Conservation (phyloP, 1,284 basidiomycete genomes). For the Irpex rosettiformis region DNA sequence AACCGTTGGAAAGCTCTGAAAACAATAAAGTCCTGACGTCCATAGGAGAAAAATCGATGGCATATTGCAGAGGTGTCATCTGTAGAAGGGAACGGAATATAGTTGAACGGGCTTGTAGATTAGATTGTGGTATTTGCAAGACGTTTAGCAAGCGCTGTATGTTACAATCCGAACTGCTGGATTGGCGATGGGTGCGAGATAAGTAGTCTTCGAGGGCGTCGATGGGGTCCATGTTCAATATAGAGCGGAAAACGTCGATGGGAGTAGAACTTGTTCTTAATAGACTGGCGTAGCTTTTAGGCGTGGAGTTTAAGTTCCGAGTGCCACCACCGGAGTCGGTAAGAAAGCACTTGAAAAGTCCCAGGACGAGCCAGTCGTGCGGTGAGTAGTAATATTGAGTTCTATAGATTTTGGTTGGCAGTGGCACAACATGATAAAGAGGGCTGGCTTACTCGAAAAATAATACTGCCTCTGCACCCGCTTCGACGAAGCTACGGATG, state of each 20-base stretch:
- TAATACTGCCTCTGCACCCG: background rate
- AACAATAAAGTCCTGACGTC: background rate
- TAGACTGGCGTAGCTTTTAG: background rate
- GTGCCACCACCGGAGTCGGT: background rate
- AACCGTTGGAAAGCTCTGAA: background rate
- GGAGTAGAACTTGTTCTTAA: background rate
- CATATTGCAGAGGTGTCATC: background rate
- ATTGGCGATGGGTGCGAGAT: background rate
- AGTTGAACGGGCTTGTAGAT: background rate
- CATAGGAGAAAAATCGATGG: background rate
- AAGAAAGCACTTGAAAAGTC: background rate
- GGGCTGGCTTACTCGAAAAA: background rate
- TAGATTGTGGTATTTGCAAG: background rate
- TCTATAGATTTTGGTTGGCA: background rate
- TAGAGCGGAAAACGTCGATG: background rate
- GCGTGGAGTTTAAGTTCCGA: background rate
- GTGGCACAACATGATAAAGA: background rate
- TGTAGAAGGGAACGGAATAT: background rate
- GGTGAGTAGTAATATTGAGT: background rate
- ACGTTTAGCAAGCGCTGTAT: background rate
- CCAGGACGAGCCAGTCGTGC: background rate
- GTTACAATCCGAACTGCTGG: too few relatives aligned
- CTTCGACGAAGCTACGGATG: background rate
- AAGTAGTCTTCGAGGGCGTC: background rate
- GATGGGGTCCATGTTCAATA: background rate